These are phyloP conservation scores for Crotalaria pallida DNA, from an alignment of 306 rosid species.

Conservation along the genomic window DNA sequence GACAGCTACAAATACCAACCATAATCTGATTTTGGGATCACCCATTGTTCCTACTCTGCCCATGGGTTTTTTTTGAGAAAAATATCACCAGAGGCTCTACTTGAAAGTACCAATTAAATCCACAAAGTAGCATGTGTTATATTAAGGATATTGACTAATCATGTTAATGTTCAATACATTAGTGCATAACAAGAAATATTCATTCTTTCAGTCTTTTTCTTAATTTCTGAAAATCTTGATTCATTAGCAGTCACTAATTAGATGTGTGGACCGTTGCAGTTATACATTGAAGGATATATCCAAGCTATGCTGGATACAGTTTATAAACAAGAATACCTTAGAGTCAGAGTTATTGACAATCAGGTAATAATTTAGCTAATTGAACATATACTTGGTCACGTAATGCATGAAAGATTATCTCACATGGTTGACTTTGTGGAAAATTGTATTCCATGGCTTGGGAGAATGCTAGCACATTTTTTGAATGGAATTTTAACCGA, in stretches of 20 bases:
- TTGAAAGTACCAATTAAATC: neutral
- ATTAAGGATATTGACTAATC: neutral
- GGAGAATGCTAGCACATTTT: neutral
- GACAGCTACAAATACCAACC: too few relatives aligned
- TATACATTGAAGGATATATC: constrained; percentile 93
- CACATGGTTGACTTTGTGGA: neutral
- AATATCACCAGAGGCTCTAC: neutral
- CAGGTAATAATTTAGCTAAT: constrained; percentile 47
- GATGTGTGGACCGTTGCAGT: constrained; percentile 51
- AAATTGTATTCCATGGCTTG: constrained; percentile 8
- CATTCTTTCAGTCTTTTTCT: neutral
- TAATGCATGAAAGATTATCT: constrained; percentile 3
- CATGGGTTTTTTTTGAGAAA: neutral
- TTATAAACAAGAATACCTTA: constrained; percentile 83
- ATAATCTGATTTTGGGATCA: too few relatives aligned
- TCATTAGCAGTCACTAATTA: constrained; percentile 7
- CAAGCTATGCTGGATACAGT: constrained; percentile 95
- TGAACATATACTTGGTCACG: constrained; percentile 7
- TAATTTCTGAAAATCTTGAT: constrained; percentile 10
- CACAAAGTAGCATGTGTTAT: neutral
- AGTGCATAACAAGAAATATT: neutral
- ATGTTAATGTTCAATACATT: neutral
- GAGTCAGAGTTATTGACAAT: constrained; percentile 84
- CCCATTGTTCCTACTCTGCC: too few relatives aligned
- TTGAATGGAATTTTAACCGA: neutral